phyloP scores from a whole-genome alignment of 2,329 filamentous ascomycete genomes.

The Pseudogymnoascus sp. region DNA sequence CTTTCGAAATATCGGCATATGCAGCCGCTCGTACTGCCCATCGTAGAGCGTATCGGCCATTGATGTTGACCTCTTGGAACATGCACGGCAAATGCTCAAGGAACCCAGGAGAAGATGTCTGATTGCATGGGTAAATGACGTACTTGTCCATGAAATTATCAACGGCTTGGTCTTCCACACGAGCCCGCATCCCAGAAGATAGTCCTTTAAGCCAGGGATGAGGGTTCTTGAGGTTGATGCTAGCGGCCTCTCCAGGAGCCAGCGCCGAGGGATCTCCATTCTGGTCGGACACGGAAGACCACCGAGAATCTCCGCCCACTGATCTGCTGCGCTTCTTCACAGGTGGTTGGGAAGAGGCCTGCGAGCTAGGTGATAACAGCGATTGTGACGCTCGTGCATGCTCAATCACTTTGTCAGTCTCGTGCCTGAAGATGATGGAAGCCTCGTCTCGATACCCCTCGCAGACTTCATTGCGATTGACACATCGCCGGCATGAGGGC shows the following conservation, averaged over 20 bases:
- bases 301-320: conserved; percentile 11
- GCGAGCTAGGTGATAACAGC: not conserved
- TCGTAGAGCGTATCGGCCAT: conserved; percentile 33
- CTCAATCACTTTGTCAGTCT: conserved; percentile 28
- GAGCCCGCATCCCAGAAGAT: conserved; percentile 10
- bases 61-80: conserved; percentile 34
- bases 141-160: conserved; percentile 34
- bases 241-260: not conserved
- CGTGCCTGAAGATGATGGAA: conserved; percentile 33
- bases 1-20: conserved; percentile 30
- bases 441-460: conserved; percentile 34
- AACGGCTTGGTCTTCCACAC: conserved; percentile 27
- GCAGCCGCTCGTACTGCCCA: conserved; percentile 34
- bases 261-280: not conserved
- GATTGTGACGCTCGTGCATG: not conserved
- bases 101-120: conserved; percentile 34
- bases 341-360: conserved; percentile 17
- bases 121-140: conserved; percentile 33
- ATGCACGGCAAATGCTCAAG: conserved; percentile 34
- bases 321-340: not conserved
- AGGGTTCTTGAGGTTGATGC: conserved; percentile 13
- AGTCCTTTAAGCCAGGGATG: conserved; percentile 24
- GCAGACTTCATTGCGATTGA: conserved; percentile 33
- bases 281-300: not conserved
- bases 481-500: conserved; percentile 33